Percentiles rank a stretch among this genome's conserved stretches.
phyloP scores from a whole-genome alignment of 2,329 filamentous ascomycete species.

The Herpotrichia juniperi region DNA sequence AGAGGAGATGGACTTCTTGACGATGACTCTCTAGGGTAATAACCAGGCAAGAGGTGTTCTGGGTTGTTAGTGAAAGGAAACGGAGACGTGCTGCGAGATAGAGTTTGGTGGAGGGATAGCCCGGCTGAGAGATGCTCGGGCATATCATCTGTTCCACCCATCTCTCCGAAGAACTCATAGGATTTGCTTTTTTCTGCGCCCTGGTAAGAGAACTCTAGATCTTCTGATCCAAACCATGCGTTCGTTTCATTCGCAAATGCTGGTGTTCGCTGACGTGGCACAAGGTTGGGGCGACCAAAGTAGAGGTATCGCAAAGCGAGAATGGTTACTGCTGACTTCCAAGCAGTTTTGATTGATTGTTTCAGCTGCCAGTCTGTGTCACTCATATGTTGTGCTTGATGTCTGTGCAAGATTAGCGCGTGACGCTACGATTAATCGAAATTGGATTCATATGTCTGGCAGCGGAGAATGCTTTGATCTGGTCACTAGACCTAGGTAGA shows the following conservation, averaged over 20 bases:
- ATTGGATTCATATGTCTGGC: no score
- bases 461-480: no score
- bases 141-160: neutral
- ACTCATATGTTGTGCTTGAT: neutral
- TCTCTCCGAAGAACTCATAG: conserved; percentile 7
- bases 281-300: conserved; percentile 22
- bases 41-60: conserved; percentile 11
- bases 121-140: conserved; percentile 6
- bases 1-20: conserved; percentile 24
- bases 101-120: neutral
- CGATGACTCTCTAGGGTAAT: conserved; percentile 9
- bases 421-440: neutral
- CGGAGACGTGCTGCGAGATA: neutral
- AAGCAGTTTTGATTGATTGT: conserved; percentile 10
- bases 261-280: conserved; percentile 6
- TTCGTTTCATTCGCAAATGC: conserved; percentile 5
- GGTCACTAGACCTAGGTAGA: no score
- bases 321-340: conserved; percentile 25
- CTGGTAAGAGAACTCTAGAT: conserved; percentile 11
- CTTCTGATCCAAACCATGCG: conserved; percentile 2
- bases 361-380: neutral
- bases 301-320: conserved; percentile 25
- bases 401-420: neutral
- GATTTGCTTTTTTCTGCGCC: neutral
- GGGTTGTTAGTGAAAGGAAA: neutral